These are phyloP conservation scores for Thelephora terrestris DNA, from an alignment of 1,284 basidiomycete species.

Conservation along the genomic window DNA sequence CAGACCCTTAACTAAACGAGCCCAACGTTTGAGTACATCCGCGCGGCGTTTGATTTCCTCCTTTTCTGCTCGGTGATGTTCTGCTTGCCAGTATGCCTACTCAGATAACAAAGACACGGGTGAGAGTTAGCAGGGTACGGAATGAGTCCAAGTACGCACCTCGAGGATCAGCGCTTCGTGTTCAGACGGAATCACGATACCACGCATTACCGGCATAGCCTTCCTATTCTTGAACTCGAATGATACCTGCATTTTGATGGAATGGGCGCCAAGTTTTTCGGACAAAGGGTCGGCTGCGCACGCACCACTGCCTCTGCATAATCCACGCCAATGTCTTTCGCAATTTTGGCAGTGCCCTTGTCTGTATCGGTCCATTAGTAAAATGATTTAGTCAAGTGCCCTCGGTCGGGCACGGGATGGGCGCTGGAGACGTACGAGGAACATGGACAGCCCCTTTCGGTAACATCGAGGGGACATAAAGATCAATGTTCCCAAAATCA, in stretches of 20 bases:
- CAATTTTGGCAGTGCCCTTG: conserved; percentile 84
- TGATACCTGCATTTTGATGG: conserved; percentile 46
- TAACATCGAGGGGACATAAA: conserved; percentile 94
- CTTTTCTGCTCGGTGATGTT: conserved; percentile 70
- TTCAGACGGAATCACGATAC: conserved; percentile 81
- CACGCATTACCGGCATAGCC: conserved; percentile 78
- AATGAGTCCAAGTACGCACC: conserved; percentile 30
- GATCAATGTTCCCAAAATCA: conserved; percentile 93
- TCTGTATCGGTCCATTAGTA: conserved; percentile 32
- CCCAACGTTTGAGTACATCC: conserved; percentile 83
- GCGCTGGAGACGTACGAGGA: conserved; percentile 54
- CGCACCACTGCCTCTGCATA: conserved; percentile 88
- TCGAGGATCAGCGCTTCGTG: conserved; percentile 72
- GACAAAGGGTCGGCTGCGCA: conserved; percentile 11
- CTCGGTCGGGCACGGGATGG: conserved; percentile 4
- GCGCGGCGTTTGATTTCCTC: conserved; percentile 72
- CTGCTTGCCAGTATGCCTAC: conserved; percentile 79
- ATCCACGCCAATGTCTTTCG: conserved; percentile 78
- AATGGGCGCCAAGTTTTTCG: neutral
- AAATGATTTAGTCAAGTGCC: neutral
- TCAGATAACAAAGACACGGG: neutral
- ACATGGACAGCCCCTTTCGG: conserved; percentile 83
- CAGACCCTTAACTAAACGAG: conserved; percentile 78
- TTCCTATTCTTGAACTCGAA: conserved; percentile 94
- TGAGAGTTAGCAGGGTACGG: neutral